Percentiles rank a stretch among this genome's conserved stretches.
Conservation (phyloP, 805 yeast genomes). For the Wickerhamomyces rabaulensis region DNA sequence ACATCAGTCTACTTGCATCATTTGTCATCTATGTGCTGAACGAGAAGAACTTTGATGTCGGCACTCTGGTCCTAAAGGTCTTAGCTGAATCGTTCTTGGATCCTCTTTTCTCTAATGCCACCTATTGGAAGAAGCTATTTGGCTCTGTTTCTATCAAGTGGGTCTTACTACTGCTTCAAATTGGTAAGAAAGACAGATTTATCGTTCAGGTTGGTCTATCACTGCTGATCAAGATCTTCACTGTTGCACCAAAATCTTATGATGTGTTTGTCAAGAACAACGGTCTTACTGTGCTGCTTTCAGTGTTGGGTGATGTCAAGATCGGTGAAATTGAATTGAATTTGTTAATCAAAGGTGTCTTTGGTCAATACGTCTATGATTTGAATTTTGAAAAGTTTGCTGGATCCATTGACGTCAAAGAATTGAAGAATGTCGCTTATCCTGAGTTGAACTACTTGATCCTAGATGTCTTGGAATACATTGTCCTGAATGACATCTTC, state of each 20-base stretch:
- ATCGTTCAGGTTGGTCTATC: slow-evolving; percentile 28
- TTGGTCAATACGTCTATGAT: slow-evolving; percentile 35
- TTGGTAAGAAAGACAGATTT: slow-evolving; percentile 26
- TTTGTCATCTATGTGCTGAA: slow-evolving; percentile 46
- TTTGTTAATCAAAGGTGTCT: slow-evolving; percentile 38
- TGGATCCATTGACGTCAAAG: slow-evolving; percentile 1
- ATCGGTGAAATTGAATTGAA: slow-evolving; percentile 28
- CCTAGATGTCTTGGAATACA: slow-evolving; percentile 32
- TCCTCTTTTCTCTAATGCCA: slow-evolving; percentile 33
- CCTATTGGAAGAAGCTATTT: slow-evolving; percentile 41
- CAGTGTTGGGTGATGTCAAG: slow-evolving; percentile 39
- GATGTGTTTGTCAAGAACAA: slow-evolving; percentile 44
- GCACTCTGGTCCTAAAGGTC: slow-evolving; percentile 27
- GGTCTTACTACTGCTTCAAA: slow-evolving; percentile 50
- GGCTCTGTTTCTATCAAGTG: slow-evolving; percentile 62
- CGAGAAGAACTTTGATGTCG: slow-evolving; percentile 23
- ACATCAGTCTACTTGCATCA: slow-evolving; percentile 45
- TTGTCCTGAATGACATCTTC: slow-evolving; percentile 29
- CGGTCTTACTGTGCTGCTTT: slow-evolving; percentile 46
- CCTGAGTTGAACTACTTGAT: slow-evolving; percentile 40
- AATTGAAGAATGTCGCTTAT: slow-evolving; percentile 22
- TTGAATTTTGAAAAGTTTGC: slow-evolving; percentile 15
- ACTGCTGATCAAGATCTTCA: slow-evolving; percentile 47
- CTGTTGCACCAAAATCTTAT: slow-evolving; percentile 41
- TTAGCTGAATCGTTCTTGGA: slow-evolving; percentile 28